Evolutionary conservation across 2,329 filamentous ascomycete genomes (phyloP), one percentile per base, ranked within the genome.

Genomic region (Cladophialophora yegresii): DNA sequence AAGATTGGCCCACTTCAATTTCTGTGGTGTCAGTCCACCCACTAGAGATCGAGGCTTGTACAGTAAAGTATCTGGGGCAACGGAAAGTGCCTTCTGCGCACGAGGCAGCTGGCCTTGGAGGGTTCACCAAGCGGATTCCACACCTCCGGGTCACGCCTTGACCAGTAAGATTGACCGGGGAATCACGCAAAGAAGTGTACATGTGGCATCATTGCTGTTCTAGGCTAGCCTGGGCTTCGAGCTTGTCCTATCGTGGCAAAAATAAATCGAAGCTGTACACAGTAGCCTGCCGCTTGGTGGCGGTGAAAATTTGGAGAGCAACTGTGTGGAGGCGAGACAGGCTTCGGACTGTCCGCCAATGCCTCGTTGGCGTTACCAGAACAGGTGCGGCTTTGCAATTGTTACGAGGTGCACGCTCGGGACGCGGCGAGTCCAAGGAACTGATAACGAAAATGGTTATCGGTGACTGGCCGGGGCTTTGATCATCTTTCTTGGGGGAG

Each of bases 291-390:
- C 30, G 58, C 49, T 32, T 56, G 50, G 51, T 50, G 53, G 59
- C 59, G 59, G 59, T 62, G 59, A 62, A 56, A 56, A 62, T 54
- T 54, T 54, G 28, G 13, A 32, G 28, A 43, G 3, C n/a, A 13
- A 36, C 30, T 2, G 9, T 33, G 59, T 55, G 59, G 59, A 56
- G 59, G 28, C 51, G 45, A 62, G 28, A 33, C 47, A 9, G 47
- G 47, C 10, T 13, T 49, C 23, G 45, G 26, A 32, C 16, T 32
- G 32, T 12, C n/a, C n/a, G 40, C 32, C 40, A 30, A 49, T 16
- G 28, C n/a, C 51, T 54, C 51, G 64, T 63, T 63, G 28, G 8
- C 47, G 36, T 61, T 63, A 40, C 64, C 57, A n/a, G 57, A 66
- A 63, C 20, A 58, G 64, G 64, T 58, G 62, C 51, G 30, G 10